Conservation (phyloP, 371 early-diverging fungal species). For the Mortierella sp. region DNA sequence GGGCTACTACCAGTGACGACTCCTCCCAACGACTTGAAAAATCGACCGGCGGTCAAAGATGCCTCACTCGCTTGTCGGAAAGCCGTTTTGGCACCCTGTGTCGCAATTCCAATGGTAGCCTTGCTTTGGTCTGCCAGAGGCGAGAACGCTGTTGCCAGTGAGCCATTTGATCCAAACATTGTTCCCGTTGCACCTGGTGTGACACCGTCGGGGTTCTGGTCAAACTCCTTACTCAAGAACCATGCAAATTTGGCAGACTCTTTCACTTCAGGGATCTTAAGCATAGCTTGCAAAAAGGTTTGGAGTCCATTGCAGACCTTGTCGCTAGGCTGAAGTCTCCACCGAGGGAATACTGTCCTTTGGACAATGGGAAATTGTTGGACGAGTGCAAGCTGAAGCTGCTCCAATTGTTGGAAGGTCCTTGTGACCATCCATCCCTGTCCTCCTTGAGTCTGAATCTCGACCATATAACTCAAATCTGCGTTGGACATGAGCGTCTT, state of each 20-base stretch:
- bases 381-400: constrained; percentile 22
- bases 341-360: constrained; percentile 36
- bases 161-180: not conserved
- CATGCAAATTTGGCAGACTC: constrained; percentile 22
- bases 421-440: constrained; percentile 49
- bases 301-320: constrained; percentile 43
- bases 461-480: constrained; percentile 44
- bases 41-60: constrained; percentile 36
- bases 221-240: constrained; percentile 49
- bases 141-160: constrained; percentile 5
- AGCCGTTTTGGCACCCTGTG: constrained; percentile 44
- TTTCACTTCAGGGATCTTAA: constrained; percentile 37
- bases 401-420: constrained; percentile 46
- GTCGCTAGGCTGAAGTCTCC: constrained; percentile 49
- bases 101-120: constrained; percentile 23
- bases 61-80: constrained; percentile 47
- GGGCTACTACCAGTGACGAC: constrained; percentile 17
- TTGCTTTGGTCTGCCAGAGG: constrained; percentile 23
- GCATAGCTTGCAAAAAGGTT: constrained; percentile 31
- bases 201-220: constrained; percentile 19
- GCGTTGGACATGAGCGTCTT: constrained; percentile 43
- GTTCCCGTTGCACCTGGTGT: not conserved
- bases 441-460: constrained; percentile 34
- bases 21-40: constrained; percentile 46
- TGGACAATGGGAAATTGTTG: constrained; percentile 40